These are phyloP conservation scores for Huiozyma sinensis DNA, from an alignment of 805 yeast species.

Conservation along the genomic window DNA sequence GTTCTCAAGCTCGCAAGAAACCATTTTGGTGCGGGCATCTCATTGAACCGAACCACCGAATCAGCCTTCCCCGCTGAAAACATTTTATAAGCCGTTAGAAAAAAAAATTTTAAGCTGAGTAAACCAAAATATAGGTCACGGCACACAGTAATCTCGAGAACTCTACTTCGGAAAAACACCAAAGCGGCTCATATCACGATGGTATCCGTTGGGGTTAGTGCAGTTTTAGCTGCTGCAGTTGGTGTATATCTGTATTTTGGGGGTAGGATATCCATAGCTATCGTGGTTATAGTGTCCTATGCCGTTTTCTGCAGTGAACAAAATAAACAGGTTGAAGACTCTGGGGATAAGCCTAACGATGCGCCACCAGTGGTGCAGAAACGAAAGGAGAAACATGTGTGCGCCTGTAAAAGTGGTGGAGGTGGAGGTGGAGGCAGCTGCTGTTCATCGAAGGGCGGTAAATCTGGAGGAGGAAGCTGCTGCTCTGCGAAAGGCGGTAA, in stretches of 20 bases:
- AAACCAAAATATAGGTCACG: not conserved
- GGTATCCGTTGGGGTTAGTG: not conserved
- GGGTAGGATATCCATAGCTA: conserved; percentile 29
- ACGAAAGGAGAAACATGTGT: conserved; percentile 1
- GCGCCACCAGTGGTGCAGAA: conserved; percentile 1
- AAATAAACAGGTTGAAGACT: not conserved
- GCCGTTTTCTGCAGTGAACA: conserved; percentile 16
- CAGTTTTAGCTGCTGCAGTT: not conserved
- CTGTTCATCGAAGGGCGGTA: conserved; percentile 9
- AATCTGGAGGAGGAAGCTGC: conserved; percentile 1
- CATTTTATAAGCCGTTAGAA: not conserved
- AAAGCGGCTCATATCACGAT: not conserved
- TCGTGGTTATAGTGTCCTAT: conserved; percentile 21
- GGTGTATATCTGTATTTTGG: conserved; percentile 15
- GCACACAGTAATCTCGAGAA: not conserved
- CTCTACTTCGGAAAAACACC: too few species aligned
- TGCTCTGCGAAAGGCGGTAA: not conserved
- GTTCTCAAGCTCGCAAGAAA: conserved; percentile 13
- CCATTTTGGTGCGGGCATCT: conserved; percentile 11
- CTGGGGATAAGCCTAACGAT: not conserved
- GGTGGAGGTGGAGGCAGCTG: conserved; percentile 11
- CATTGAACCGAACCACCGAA: not conserved
- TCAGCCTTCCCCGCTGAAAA: not conserved
- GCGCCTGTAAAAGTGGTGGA: conserved; percentile 15
- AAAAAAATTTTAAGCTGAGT: not conserved